Conservation (phyloP, 805 yeast genomes). For the Pichia gijzeniarum region DNA sequence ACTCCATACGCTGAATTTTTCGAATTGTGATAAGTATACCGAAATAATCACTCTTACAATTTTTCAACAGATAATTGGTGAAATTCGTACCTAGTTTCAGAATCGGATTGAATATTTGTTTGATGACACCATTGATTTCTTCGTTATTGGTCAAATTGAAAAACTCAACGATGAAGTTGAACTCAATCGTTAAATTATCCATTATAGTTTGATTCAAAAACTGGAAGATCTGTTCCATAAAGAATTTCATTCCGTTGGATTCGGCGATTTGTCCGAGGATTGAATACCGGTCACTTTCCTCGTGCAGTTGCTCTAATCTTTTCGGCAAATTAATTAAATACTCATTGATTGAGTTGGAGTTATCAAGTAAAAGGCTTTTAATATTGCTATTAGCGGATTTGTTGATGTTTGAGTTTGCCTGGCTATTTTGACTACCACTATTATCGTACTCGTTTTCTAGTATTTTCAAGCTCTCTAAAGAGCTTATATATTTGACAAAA, state of each 20-base stretch:
- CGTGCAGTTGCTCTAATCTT: slow-evolving; percentile 47
- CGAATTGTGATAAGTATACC: slow-evolving; percentile 75
- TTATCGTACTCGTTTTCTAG: slow-evolving; percentile 28
- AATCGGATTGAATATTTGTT: slow-evolving; percentile 46
- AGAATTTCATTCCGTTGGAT: slow-evolving; percentile 56
- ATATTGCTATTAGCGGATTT: neutral
- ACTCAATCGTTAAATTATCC: slow-evolving; percentile 76
- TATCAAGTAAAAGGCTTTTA: slow-evolving; percentile 4
- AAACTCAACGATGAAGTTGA: slow-evolving; percentile 63
- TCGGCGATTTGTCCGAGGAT: slow-evolving; percentile 85
- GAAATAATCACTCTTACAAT: slow-evolving; percentile 51
- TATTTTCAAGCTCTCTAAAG: slow-evolving; percentile 58
- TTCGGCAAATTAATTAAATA: slow-evolving; percentile 51
- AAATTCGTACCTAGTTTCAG: slow-evolving; percentile 44
- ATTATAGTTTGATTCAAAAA: slow-evolving; percentile 66
- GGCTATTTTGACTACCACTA: slow-evolving; percentile 1
- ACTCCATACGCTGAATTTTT: slow-evolving; percentile 56
- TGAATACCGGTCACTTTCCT: slow-evolving; percentile 46
- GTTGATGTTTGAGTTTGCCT: neutral
- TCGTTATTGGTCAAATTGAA: slow-evolving; percentile 43
- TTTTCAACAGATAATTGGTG: slow-evolving; percentile 34
- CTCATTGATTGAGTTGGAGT: slow-evolving; percentile 37
- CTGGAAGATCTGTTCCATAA: slow-evolving; percentile 68
- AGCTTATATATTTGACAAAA: slow-evolving; percentile 68
- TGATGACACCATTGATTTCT: slow-evolving; percentile 40